Base-by-base conservation (phyloP, 257 asterid genomes). In the Scutellaria barbata region DNA sequence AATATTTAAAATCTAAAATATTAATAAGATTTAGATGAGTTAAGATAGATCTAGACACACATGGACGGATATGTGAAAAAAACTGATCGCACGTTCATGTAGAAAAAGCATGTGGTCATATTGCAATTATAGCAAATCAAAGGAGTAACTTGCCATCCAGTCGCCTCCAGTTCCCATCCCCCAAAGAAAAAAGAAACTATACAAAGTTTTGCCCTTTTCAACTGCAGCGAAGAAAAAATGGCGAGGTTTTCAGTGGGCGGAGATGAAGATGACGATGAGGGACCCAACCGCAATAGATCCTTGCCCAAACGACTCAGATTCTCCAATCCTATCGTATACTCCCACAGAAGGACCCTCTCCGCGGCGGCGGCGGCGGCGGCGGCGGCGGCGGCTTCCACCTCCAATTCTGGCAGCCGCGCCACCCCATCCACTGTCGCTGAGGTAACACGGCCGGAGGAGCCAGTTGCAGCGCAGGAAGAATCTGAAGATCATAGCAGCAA, bases 211-310 rank as follows among this genome's bases (percentile, higher is more conserved):
- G 45, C 20, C 16, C 8, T 13, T 47, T 22, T 61, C 14, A 7
- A n/a, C 20, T 13, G 17, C 45, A 40, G 76, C 35, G 35, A 30
- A 41, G 6, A 48, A 54, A 8, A 68, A 54, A 88, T 85, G 93
- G 80, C 72, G 76, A 86, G 89, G 82, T 88, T 85, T 74, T 81
- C 89, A 22, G 65, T 35, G 42, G 63, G 46, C 37, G 84, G 75
- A 22, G 74, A 82, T 66, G 83, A 56, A 39, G 79, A 60, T 48
- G 74, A 52, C 47, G 73, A 72, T 40, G 76, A 72, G 13, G 17
- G 80, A 10, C 72, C 78, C 18, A 58, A 43, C 77, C 56, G 22
- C 77, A 7, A 66, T 30, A 46, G 59, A 17, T 50, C 45, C 69
- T 41, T 22, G 20, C 55, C 73, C 69, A 81, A 81, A 40, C 72